Evolutionary conservation across 2,329 filamentous ascomycete species (phyloP).

Genomic region (Mycosphaerella arachidis): DNA sequence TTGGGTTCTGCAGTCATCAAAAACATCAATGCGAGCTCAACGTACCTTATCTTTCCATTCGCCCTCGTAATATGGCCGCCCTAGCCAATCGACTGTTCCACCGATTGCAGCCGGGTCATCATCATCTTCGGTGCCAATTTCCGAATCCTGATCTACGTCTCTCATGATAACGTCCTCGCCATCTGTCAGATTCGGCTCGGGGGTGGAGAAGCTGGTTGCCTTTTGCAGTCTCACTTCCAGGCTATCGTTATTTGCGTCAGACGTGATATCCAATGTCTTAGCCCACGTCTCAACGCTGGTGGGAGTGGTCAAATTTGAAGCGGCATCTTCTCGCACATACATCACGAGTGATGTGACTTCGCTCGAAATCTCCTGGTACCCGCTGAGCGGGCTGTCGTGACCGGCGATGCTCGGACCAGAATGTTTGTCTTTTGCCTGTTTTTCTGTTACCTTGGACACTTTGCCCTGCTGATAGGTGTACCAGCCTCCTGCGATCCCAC

Average conservation of each 20-base stretch:
- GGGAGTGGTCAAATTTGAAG: slow-evolving; percentile 9
- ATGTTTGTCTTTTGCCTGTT: slow-evolving; percentile 46
- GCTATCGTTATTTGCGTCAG: neutral
- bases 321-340: slow-evolving; percentile 23
- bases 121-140: slow-evolving; percentile 22
- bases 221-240: neutral
- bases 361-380: slow-evolving; percentile 9
- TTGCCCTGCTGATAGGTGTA: slow-evolving; percentile 51
- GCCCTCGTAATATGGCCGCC: slow-evolving; percentile 54
- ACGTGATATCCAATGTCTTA: neutral
- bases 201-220: slow-evolving; percentile 6
- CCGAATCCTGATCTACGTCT: slow-evolving; percentile 22
- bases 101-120: slow-evolving; percentile 35
- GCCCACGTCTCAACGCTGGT: slow-evolving; percentile 12
- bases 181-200: slow-evolving; percentile 37
- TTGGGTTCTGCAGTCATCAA: too few species aligned
- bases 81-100: slow-evolving; percentile 50
- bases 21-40: neutral
- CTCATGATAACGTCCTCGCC: slow-evolving; percentile 33
- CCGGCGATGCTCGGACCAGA: slow-evolving; percentile 19
- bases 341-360: slow-evolving; percentile 27
- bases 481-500: slow-evolving; percentile 54
- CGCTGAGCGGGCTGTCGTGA: slow-evolving; percentile 21
- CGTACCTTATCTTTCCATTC: slow-evolving; percentile 44
- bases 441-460: slow-evolving; percentile 54